Percentiles rank a stretch among this genome's conserved stretches.
Evolutionary conservation across 116 monocot species (phyloP).

Genomic region (Phalaenopsis hybrid): DNA sequence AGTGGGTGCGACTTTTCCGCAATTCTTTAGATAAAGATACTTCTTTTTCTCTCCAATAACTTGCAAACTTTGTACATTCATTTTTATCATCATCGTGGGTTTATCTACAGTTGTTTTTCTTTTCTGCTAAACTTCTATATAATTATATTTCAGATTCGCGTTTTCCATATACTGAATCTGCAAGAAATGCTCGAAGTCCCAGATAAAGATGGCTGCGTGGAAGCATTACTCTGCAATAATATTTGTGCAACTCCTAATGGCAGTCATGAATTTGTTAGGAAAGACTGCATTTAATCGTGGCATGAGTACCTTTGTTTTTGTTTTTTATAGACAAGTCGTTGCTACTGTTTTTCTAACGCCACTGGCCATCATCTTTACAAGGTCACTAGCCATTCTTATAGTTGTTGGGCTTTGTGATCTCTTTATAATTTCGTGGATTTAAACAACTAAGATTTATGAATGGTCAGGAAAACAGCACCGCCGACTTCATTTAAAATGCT

Average conservation of each 20-base stretch:
- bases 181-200: too few species aligned
- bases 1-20: too few species aligned
- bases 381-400: slow-evolving; percentile 3
- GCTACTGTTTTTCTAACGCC: slow-evolving; percentile 28
- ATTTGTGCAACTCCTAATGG: not conserved
- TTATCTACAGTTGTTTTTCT: too few species aligned
- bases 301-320: slow-evolving; percentile 40
- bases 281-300: slow-evolving; percentile 44
- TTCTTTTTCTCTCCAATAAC: too few species aligned
- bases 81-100: too few species aligned
- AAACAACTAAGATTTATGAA: not conserved
- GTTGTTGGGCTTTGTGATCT: not conserved
- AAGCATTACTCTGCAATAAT: not conserved
- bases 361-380: slow-evolving; percentile 30
- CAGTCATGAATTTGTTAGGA: slow-evolving; percentile 32
- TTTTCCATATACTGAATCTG: too few species aligned
- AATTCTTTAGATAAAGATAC: too few species aligned
- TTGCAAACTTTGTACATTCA: too few species aligned
- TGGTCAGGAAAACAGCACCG: not conserved
- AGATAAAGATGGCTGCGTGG: not conserved
- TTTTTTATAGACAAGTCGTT: slow-evolving; percentile 39
- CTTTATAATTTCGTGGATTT: not conserved
- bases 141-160: too few species aligned
- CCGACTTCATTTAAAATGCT: not conserved
- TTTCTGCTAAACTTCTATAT: too few species aligned